Percentiles rank a stretch among this genome's conserved stretches.
These are phyloP conservation scores for Exutisphaerella laricina DNA, from an alignment of 2,329 filamentous ascomycete species.

Conservation along the genomic window DNA sequence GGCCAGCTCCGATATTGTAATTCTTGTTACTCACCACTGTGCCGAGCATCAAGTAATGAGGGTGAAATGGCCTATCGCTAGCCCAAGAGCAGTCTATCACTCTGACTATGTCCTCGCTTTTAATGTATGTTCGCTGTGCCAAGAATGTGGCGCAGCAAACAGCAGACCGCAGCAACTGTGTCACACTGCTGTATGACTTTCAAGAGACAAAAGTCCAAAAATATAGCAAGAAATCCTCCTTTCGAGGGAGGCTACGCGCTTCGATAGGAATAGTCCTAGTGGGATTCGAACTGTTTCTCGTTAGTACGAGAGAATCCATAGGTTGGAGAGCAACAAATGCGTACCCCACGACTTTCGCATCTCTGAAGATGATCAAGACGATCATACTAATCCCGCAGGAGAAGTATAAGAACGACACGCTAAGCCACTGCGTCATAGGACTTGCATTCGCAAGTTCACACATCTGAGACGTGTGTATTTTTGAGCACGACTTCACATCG, in stretches of 20 bases:
- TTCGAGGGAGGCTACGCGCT: neutral
- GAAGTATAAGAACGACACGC: conserved; percentile 29
- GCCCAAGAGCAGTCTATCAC: too few relatives aligned
- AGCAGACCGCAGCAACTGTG: too few relatives aligned
- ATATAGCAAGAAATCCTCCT: too few relatives aligned
- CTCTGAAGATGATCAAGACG: conserved; percentile 2
- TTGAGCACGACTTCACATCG: conserved; percentile 2
- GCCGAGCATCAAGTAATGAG: neutral
- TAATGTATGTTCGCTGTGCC: too few relatives aligned
- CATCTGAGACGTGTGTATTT: conserved; percentile 8
- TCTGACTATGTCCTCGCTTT: neutral
- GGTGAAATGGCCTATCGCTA: neutral
- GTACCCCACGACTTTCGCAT: conserved; percentile 28
- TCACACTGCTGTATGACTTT: too few relatives aligned
- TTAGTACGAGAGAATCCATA: neutral
- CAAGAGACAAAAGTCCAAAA: too few relatives aligned
- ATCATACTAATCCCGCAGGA: conserved; percentile 18
- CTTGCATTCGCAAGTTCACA: neutral
- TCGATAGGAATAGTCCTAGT: conserved; percentile 3
- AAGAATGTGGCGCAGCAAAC: too few relatives aligned
- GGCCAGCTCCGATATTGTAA: neutral
- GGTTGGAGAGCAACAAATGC: neutral
- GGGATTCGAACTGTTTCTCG: neutral
- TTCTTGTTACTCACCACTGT: neutral
- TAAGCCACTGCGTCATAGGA: conserved; percentile 27